phyloP scores from a whole-genome alignment of 306 rosid genomes.

The Astragalus glycyphyllos region DNA sequence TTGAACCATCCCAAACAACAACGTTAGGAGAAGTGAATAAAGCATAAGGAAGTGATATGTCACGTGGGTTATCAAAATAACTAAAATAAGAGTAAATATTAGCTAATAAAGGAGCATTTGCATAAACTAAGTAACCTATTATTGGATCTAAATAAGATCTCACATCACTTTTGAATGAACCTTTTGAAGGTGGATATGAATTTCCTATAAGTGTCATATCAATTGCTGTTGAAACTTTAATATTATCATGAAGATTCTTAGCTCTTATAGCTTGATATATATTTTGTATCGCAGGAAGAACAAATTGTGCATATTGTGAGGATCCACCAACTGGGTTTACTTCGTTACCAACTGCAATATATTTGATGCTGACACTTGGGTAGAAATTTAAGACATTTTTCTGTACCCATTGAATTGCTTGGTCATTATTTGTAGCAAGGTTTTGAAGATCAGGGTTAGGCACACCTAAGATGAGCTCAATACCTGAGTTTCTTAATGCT shows the following conservation, averaged over 20 bases:
- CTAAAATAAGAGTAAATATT: slow-evolving; percentile 69
- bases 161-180: slow-evolving; percentile 58
- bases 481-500: slow-evolving; percentile 59
- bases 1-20: slow-evolving; percentile 47
- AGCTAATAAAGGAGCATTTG: slow-evolving; percentile 58
- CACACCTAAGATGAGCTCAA: slow-evolving; percentile 63
- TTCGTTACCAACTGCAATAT: slow-evolving; percentile 68
- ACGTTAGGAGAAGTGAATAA: slow-evolving; percentile 63
- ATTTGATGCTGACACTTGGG: slow-evolving; percentile 56
- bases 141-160: slow-evolving; percentile 64
- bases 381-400: slow-evolving; percentile 52
- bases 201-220: slow-evolving; percentile 61
- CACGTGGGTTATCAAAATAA: slow-evolving; percentile 45
- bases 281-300: slow-evolving; percentile 58
- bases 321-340: slow-evolving; percentile 57
- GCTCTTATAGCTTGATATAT: slow-evolving; percentile 57
- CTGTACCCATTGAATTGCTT: slow-evolving; percentile 56
- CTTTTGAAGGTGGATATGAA: slow-evolving; percentile 64
- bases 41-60: slow-evolving; percentile 67
- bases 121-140: slow-evolving; percentile 58
- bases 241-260: slow-evolving; percentile 48
- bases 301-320: slow-evolving; percentile 45
- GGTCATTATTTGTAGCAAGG: slow-evolving; percentile 49
- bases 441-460: slow-evolving; percentile 57
- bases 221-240: slow-evolving; percentile 69